Base-by-base conservation (phyloP, 2,329 filamentous ascomycete species). In the Colletotrichum sp. region DNA sequence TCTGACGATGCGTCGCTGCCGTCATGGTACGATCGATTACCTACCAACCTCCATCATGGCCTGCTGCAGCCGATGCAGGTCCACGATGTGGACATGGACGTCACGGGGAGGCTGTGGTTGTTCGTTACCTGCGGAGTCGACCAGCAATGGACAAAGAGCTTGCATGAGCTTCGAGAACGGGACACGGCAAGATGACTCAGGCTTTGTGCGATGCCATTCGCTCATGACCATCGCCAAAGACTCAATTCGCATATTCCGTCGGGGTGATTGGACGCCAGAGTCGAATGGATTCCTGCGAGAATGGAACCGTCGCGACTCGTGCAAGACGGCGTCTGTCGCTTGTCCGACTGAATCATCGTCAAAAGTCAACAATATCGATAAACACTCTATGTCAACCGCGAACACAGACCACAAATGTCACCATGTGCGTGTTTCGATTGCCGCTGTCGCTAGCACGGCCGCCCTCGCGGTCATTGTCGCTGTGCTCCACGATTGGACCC, bases 401-500 rank as follows among this genome's bases (percentile, higher is more conserved):
- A 55, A 63, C 30, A 43, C 24, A 63, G 63, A 64, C 63, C 63
- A 13, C 39, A 34, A 39, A 65, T 67, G 63, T 66, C 55, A 72
- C 63, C 55, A n/a, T 59, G 43, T 32, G n/a, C 36, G 34, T 75
- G 73, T 73, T 75, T 75, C 64, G 21, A 68, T 69, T 73, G 64
- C 73, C 73, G 73, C 73, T 75, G 73, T 68, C 70, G 26, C 60
- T 67, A 21, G 39, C 61, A 61, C 52, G n/a, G 64, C 70, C 73
- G 73, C 70, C 73, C 64, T 68, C 70, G 21, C 60, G 61, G 48
- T 26, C 61, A 61, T 36, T 16, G 26, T 52, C 26, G 28, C 21
- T 32, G 39, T 34, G 34, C 36, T 18, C 43, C 60, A 24, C 36
- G 36, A 48, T 68, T 39, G 73, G 43, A 52, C 1, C n/a, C 36